Evolutionary conservation across 495 filamentous ascomycete species (phyloP).

Genomic region (Daldinia concentrica): DNA sequence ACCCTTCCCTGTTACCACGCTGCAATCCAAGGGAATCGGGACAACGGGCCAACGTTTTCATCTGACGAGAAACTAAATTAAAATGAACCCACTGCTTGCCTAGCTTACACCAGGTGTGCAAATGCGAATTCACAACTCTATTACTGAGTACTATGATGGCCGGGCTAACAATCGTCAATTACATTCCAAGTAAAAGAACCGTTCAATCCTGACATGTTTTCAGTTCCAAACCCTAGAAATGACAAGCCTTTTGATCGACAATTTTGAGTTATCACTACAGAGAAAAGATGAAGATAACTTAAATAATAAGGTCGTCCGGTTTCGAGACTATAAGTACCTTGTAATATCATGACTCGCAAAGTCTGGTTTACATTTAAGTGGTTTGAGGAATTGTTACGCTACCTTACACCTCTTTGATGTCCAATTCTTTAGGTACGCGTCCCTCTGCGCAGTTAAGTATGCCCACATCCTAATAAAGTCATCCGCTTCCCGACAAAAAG

Average conservation of each 20-base stretch:
- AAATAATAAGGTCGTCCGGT: background rate
- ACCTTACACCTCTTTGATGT: background rate
- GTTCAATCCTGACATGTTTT: background rate
- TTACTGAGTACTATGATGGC: conserved; percentile 1
- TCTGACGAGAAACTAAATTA: conserved; percentile 26
- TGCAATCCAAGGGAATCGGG: conserved; percentile 15
- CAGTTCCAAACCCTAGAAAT: background rate
- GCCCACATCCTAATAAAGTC: conserved; percentile 9
- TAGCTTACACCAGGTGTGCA: conserved; percentile 13
- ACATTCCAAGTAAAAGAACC: background rate
- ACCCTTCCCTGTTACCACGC: conserved; percentile 17
- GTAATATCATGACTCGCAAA: conserved; percentile 2
- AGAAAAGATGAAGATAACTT: background rate
- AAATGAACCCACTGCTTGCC: background rate
- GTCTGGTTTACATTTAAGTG: background rate
- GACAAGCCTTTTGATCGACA: too few relatives aligned
- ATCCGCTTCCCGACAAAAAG: conserved; percentile 2
- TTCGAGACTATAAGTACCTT: background rate
- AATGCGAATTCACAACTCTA: conserved; percentile 10
- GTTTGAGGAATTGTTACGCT: background rate
- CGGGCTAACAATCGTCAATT: conserved; percentile 1
- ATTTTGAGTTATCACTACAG: too few relatives aligned
- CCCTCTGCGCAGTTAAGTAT: background rate
- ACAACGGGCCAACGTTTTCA: conserved; percentile 26
- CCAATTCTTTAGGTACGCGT: background rate